Conservation (phyloP, 78 protist genomes). For the Parvularia atlantis region DNA sequence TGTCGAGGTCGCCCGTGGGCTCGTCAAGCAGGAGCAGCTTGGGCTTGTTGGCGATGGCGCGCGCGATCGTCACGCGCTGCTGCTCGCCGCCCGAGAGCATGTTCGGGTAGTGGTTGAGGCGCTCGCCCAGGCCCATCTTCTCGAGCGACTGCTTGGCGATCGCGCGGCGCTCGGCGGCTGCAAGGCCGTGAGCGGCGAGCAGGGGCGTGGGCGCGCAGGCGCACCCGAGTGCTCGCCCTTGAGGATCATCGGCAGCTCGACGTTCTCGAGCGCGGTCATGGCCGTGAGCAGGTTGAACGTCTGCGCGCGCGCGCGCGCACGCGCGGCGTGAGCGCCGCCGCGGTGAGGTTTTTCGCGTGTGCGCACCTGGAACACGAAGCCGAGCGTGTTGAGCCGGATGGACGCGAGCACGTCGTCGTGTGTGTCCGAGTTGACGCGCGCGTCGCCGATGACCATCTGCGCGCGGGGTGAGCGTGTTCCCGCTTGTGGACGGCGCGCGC, state of each 20-base stretch:
- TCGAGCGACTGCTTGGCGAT: no score
- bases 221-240: conserved; percentile 54
- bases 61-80: conserved; percentile 86
- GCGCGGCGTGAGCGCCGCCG: neutral
- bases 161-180: no score
- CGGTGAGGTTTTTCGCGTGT: no score
- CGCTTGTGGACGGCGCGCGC: no score
- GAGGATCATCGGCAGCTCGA: conserved; percentile 86
- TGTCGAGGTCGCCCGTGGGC: conserved; percentile 91
- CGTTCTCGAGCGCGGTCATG: conserved; percentile 85
- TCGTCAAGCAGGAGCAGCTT: conserved; percentile 84
- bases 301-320: conserved; percentile 89
- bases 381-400: conserved; percentile 41
- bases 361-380: neutral
- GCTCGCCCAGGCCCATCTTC: conserved; percentile 63
- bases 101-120: conserved; percentile 77
- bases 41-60: conserved; percentile 84
- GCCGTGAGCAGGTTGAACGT: conserved; percentile 87
- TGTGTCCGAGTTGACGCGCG: conserved; percentile 38
- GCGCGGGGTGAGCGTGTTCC: no score
- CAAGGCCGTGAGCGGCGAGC: no score
- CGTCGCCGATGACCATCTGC: neutral
- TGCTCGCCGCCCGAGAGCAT: conserved; percentile 91
- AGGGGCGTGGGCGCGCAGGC: no score
- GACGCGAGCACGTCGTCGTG: conserved; percentile 63